Evolutionary conservation across 257 asterid species (phyloP).

Genomic region (Catharanthus roseus): DNA sequence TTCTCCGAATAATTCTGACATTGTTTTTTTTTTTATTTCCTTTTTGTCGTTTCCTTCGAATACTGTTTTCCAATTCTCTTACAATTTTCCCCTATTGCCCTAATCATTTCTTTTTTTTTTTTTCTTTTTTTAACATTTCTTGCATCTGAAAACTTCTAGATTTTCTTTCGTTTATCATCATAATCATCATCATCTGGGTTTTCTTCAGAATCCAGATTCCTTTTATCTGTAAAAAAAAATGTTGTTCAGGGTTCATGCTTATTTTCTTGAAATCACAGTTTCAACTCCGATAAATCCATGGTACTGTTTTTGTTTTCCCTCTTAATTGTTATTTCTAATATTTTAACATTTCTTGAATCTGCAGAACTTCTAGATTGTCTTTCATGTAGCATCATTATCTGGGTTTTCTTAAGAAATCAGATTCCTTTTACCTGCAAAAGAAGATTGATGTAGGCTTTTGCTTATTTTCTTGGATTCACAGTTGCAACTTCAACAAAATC

Average conservation of each 20-base stretch:
- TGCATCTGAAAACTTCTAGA: background rate
- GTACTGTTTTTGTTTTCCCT: too few species aligned
- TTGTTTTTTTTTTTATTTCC: background rate
- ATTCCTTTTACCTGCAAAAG: too few species aligned
- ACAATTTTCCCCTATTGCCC: background rate
- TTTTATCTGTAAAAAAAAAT: background rate
- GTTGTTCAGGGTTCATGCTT: background rate
- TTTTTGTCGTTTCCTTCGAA: background rate
- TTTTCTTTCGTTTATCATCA: background rate
- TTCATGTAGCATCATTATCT: too few species aligned
- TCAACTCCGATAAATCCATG: background rate
- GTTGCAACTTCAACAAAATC: background rate
- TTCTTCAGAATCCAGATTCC: background rate
- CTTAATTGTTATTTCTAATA: too few species aligned
- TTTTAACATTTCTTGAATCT: too few species aligned
- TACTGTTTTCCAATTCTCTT: background rate
- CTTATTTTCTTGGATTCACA: background rate
- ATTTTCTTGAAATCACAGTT: background rate
- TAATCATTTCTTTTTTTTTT: background rate
- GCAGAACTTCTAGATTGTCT: too few species aligned
- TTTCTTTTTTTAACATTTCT: background rate
- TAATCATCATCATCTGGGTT: background rate
- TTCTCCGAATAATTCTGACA: constrained; percentile 1
- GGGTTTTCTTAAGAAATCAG: too few species aligned
- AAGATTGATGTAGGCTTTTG: too few species aligned